Conservation (phyloP, 805 yeast species). For the Metschnikowia aberdeeniae region DNA sequence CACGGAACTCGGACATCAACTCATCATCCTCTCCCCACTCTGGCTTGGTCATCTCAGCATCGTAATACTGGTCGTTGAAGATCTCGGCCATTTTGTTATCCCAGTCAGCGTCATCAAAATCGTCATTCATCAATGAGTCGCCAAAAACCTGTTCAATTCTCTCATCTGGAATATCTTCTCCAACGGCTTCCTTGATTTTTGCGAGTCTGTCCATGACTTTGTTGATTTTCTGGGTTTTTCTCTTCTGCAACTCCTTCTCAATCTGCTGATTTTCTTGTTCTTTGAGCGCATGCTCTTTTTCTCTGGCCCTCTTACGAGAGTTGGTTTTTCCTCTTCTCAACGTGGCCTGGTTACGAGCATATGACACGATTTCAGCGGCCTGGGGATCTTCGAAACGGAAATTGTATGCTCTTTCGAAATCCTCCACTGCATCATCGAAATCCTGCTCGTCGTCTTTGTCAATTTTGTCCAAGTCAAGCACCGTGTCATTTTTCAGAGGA, state of each 20-base stretch:
- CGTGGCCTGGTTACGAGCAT: conserved; percentile 93
- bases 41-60: conserved; percentile 49
- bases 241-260: conserved; percentile 60
- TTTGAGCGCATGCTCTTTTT: conserved; percentile 55
- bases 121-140: conserved; percentile 74
- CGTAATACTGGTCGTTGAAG: conserved; percentile 81
- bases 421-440: conserved; percentile 88
- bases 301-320: conserved; percentile 78
- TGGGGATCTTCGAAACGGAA: conserved; percentile 92
- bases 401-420: conserved; percentile 88
- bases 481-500: conserved; percentile 62
- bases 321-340: conserved; percentile 75
- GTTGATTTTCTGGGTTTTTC: conserved; percentile 72
- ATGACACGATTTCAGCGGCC: conserved; percentile 85
- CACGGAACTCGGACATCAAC: conserved; percentile 36
- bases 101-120: conserved; percentile 90
- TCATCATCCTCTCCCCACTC: conserved; percentile 50
- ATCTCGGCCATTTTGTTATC: conserved; percentile 79
- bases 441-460: conserved; percentile 69
- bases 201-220: conserved; percentile 68
- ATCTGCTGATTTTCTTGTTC: conserved; percentile 49
- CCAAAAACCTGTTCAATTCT: conserved; percentile 63
- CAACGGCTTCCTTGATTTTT: conserved; percentile 64
- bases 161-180: conserved; percentile 57
- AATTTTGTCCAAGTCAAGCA: conserved; percentile 46